Evolutionary conservation across 495 filamentous ascomycete genomes (phyloP).

Genomic region (Daldinia vernicosa): DNA sequence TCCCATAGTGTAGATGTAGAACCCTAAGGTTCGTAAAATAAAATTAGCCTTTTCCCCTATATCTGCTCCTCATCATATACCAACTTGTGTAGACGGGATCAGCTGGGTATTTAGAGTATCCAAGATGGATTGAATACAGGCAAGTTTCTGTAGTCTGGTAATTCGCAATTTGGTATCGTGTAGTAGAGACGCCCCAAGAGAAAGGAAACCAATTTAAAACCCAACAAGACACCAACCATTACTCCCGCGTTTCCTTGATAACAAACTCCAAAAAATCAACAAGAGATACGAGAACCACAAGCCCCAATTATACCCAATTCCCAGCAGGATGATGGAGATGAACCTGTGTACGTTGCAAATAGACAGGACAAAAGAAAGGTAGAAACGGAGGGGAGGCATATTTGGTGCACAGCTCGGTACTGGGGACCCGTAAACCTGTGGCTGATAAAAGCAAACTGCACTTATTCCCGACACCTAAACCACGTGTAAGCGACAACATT

Average conservation of each 20-base stretch:
- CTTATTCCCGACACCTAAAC: conserved; percentile 42
- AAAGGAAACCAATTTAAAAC: conserved; percentile 12
- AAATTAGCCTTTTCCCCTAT: conserved; percentile 10
- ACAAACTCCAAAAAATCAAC: conserved; percentile 18
- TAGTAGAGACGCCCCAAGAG: conserved; percentile 11
- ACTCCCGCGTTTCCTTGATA: conserved; percentile 20
- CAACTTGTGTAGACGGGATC: conserved; percentile 29
- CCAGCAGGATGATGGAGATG: conserved; percentile 15
- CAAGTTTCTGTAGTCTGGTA: conserved; percentile 39
- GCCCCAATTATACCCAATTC: conserved; percentile 15
- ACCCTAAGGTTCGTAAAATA: conserved; percentile 17
- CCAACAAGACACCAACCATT: conserved; percentile 28
- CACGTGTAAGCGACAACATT: conserved; percentile 33
- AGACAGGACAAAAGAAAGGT: conserved; percentile 38
- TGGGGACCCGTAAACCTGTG: conserved; percentile 38
- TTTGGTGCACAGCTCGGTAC: conserved; percentile 40
- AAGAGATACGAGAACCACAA: conserved; percentile 22
- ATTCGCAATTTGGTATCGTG: conserved; percentile 44
- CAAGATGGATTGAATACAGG: conserved; percentile 27
- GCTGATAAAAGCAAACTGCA: conserved; percentile 39
- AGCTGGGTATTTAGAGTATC: conserved; percentile 36
- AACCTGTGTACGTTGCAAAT: conserved; percentile 28
- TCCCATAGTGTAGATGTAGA: conserved; percentile 19
- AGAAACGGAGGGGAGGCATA: conserved; percentile 33
- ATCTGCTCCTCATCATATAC: conserved; percentile 24